Percentiles rank a stretch among this genome's conserved stretches.
These are phyloP conservation scores for Apiospora arundinis DNA, from an alignment of 2,329 filamentous ascomycete species.

Conservation along the genomic window DNA sequence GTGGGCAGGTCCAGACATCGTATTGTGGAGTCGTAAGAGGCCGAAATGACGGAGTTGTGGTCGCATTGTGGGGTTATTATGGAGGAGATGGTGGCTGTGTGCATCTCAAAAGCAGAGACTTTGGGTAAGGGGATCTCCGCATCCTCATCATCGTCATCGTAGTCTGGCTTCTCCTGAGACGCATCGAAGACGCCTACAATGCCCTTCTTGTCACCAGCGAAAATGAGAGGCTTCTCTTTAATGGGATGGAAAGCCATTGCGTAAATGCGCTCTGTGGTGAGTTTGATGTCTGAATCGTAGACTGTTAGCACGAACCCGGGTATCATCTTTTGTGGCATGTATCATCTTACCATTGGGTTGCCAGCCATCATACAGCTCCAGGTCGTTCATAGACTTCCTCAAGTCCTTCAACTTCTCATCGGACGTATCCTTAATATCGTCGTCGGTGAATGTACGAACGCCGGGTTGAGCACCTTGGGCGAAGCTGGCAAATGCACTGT, in stretches of 20 bases:
- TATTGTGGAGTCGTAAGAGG: slow-evolving; percentile 93
- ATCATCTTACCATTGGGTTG: slow-evolving; percentile 71
- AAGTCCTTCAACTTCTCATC: slow-evolving; percentile 77
- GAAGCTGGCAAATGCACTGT: slow-evolving; percentile 67
- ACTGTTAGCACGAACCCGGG: neutral
- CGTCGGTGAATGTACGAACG: slow-evolving; percentile 82
- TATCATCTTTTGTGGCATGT: neutral
- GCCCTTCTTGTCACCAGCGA: slow-evolving; percentile 93
- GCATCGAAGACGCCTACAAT: slow-evolving; percentile 91
- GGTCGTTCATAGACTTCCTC: slow-evolving; percentile 75
- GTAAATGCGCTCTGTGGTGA: slow-evolving; percentile 88
- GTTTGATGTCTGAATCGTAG: slow-evolving; percentile 75
- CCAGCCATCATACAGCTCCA: slow-evolving; percentile 85
- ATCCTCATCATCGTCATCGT: slow-evolving; percentile 70
- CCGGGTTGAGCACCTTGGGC: slow-evolving; percentile 77
- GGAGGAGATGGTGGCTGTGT: slow-evolving; percentile 85
- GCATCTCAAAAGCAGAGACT: slow-evolving; percentile 90
- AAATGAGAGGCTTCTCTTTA: slow-evolving; percentile 82
- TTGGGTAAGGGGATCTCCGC: slow-evolving; percentile 71
- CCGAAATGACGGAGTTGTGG: slow-evolving; percentile 77
- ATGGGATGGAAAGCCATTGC: slow-evolving; percentile 88
- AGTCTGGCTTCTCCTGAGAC: slow-evolving; percentile 66
- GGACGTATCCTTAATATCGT: slow-evolving; percentile 80
- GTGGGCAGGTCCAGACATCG: slow-evolving; percentile 84
- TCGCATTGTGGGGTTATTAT: slow-evolving; percentile 80